These are phyloP conservation scores for Lonicera japonica DNA, from an alignment of 129 eudicot species.

Conservation along the genomic window DNA sequence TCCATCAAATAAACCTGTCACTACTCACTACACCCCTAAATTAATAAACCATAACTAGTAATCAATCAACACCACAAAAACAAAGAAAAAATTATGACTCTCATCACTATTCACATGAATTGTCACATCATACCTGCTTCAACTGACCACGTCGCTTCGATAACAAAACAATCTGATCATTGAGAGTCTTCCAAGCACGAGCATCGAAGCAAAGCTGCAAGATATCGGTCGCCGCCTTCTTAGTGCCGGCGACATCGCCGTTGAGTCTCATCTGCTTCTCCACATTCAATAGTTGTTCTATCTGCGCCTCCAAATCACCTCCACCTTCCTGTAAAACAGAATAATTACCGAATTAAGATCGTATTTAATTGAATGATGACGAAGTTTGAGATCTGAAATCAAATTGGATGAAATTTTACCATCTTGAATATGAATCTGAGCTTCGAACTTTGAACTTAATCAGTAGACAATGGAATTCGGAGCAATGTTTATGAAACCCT, in stretches of 20 bases:
- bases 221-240: constrained; percentile 65
- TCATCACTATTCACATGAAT: not conserved
- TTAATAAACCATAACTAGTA: too few species aligned
- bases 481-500: not conserved
- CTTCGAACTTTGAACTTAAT: not conserved
- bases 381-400: not conserved
- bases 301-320: constrained; percentile 54
- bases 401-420: not conserved
- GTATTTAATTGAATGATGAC: not conserved
- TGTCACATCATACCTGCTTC: constrained; percentile 11
- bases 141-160: constrained; percentile 86
- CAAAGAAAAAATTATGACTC: too few species aligned
- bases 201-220: constrained; percentile 61
- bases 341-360: not conserved
- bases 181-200: constrained; percentile 66
- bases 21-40: not conserved
- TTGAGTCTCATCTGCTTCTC: constrained; percentile 87
- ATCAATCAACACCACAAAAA: too few species aligned
- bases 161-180: constrained; percentile 67
- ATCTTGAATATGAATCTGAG: not conserved
- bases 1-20: not conserved
- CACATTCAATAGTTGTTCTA: constrained; percentile 62
- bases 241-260: constrained; percentile 65
- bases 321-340: constrained; percentile 41
- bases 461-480: not conserved